A percentile compares a stretch with the other conserved stretches of the same genome.
These are phyloP conservation scores for sunflower (Helianthus annuus) DNA, from an alignment of 129 eudicot species.

Conservation along the genomic window HanXRQr2.0-SUNRISE NC_035443.2:170304109-170304608, in stretches of 20 bases:
- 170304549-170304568: conserved; percentile 87
- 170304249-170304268: conserved; percentile 28
- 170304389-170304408: conserved; percentile 50
- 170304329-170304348: not conserved
- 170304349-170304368: not conserved
- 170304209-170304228: conserved; percentile 79
- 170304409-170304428: conserved; percentile 66
- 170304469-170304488: conserved; percentile 66
- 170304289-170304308: not conserved
- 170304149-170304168: not conserved
- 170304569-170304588: conserved; percentile 78
- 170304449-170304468: conserved; percentile 50
- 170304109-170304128: too few species aligned
- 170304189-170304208: conserved; percentile 85
- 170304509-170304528: conserved; percentile 55
- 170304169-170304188: conserved; percentile 16
- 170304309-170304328: not conserved
- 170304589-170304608: conserved; percentile 70
- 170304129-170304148: not conserved
- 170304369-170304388: not conserved
- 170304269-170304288: conserved; percentile 2
- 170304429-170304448: conserved; percentile 56
- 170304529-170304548: conserved; percentile 90
- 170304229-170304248: conserved; percentile 64
- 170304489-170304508: conserved; percentile 55